Conservation (phyloP, 2,329 filamentous ascomycete genomes). For the Trichophyton rubrum region DNA sequence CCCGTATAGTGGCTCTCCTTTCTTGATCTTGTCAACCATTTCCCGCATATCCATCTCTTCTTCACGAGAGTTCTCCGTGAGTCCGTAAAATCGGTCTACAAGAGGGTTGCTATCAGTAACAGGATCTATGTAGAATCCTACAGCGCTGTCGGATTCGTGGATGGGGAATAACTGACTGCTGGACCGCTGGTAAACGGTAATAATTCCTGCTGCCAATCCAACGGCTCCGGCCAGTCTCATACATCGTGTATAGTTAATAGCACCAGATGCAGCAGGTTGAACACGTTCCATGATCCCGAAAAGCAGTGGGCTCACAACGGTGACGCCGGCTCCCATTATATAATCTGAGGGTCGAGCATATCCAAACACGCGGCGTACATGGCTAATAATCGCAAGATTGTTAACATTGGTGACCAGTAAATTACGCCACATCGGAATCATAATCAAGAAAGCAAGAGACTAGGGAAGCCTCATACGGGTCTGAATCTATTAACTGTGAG, state of each 20-base stretch:
- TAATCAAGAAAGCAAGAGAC: neutral
- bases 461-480: slow-evolving; percentile 58
- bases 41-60: slow-evolving; percentile 94
- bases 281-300: slow-evolving; percentile 73
- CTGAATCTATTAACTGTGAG: slow-evolving; percentile 88
- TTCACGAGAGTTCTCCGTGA: slow-evolving; percentile 82
- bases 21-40: slow-evolving; percentile 95
- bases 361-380: slow-evolving; percentile 76
- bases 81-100: slow-evolving; percentile 87
- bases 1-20: slow-evolving; percentile 80
- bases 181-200: slow-evolving; percentile 75
- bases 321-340: slow-evolving; percentile 53
- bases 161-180: slow-evolving; percentile 49
- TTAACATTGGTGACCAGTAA: neutral
- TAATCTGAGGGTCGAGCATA: slow-evolving; percentile 86
- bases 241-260: slow-evolving; percentile 66
- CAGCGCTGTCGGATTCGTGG: neutral
- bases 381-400: slow-evolving; percentile 40
- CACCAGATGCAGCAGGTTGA: slow-evolving; percentile 71
- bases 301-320: slow-evolving; percentile 58
- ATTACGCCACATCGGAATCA: neutral
- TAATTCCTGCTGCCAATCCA: slow-evolving; percentile 63
- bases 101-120: slow-evolving; percentile 3
- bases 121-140: no score
- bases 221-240: slow-evolving; percentile 68